Conservation (phyloP, 768 basidiomycete species). For the Lentinula aciculospora region DNA sequence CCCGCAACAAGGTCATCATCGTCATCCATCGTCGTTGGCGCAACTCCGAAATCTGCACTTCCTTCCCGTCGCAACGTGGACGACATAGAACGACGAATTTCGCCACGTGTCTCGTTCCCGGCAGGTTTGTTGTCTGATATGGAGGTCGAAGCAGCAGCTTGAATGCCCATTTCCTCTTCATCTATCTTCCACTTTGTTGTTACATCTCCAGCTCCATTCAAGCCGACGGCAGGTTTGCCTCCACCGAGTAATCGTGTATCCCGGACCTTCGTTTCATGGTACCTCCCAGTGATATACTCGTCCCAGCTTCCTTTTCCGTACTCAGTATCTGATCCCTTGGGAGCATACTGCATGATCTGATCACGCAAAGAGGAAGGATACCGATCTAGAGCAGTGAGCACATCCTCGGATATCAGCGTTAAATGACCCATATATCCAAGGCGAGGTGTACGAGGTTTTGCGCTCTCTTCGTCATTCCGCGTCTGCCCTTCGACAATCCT, state of each 20-base stretch:
- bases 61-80: conserved; percentile 38
- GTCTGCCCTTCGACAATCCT: conserved; percentile 85
- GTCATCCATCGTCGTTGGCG: conserved; percentile 39
- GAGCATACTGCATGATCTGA: conserved; percentile 55
- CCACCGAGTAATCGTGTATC: conserved; percentile 82
- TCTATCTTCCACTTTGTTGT: conserved; percentile 7
- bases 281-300: conserved; percentile 79
- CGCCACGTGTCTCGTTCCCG: conserved; percentile 36
- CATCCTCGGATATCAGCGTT: conserved; percentile 91
- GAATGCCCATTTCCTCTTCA: conserved; percentile 9
- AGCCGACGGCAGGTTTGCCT: conserved; percentile 50
- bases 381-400: conserved; percentile 82
- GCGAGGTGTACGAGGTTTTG: conserved; percentile 72
- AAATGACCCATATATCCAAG: conserved; percentile 97
- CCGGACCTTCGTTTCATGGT: conserved; percentile 79
- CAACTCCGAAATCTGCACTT: conserved; percentile 63
- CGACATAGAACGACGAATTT: conserved; percentile 48
- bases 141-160: neutral
- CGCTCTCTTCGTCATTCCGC: conserved; percentile 68
- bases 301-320: conserved; percentile 65
- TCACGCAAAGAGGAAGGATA: conserved; percentile 76
- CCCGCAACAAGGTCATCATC: conserved; percentile 34
- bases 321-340: conserved; percentile 36
- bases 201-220: conserved; percentile 23
- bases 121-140: neutral